Evolutionary conservation across 371 early-diverging fungal species (phyloP), one percentile per base, ranked within the genome.

Genomic region (Apophysomyces ossiformis): DNA sequence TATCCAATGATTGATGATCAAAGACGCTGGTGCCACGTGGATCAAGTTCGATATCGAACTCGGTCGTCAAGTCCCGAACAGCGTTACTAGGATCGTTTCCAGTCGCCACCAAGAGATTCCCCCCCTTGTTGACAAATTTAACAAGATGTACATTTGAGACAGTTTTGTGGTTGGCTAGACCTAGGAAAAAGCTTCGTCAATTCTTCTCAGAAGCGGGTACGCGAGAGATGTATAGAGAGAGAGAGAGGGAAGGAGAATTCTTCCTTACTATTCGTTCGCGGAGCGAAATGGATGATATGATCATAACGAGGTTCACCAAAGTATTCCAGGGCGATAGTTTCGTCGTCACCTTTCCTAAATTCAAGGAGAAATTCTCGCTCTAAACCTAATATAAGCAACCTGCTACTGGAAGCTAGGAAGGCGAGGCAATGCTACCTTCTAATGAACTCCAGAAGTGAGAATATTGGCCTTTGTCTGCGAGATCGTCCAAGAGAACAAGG

Each of bases 1-100:
- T 67, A 45, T 84, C 73, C 57, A 80, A 78, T 64, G 85, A 68
- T 69, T 89, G 84, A 50, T 90, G 89, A 69, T 96, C 96, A 47
- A 89, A 75, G 0, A 92, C 95, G 12, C 70, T 73, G 32, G 85
- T 85, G 43, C 82, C 85, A 21, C 81, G 75, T 57, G 84, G 85
- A 66, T 95, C 96, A 60, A 93, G 88, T 54, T 92, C 92, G 36
- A 94, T 87, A 59, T 93, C 93, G 69, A 97, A 94, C 73, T 97
- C 96, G 68, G 85, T 75, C 13, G 90, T 91, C 39, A 99, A 76
- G 58, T 93, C 92, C 13, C 92, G 89, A n/a, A 92, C 66, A 9
- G 84, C 74, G 41, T 87, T 89, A n/a, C 89, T 85, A 16, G 92
- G 69, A 50, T 86, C 82, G 44, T 85, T 65, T 7, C 86, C 82